Base-by-base conservation (phyloP, 371 early-diverging fungal species). In the Syncephalastrum racemosum region DNA sequence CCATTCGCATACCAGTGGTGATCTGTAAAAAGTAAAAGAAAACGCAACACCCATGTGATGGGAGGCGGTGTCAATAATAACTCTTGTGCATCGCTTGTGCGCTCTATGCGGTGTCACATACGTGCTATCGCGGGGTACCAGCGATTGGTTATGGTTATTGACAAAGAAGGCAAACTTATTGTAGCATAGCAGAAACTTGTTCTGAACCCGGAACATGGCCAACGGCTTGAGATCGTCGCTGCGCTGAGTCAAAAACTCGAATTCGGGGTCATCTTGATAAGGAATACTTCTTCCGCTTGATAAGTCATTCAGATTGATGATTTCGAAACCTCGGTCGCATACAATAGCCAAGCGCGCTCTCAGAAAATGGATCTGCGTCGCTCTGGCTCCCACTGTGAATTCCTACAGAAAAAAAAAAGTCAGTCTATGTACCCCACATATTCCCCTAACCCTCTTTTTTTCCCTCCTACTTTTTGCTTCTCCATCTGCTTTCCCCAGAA, bases 121-220 rank as follows among this genome's bases (percentile, higher is more conserved):
- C 77, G 54, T 54, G 50, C 52, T 84, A 24, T 55, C 64, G 25
- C 48, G 60, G 23, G 59, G 59, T 27, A 57, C 49, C 43, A 59
- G 23, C 39, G 53, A 42, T 53, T 59, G 59, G 13, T 56, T 53
- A 56, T 47, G 47, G 53, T 86, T 85, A 69, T 92, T 87, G 50
- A 95, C 89, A 56, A 84, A 93, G 63, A 95, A 93, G 1, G 85
- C 90, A 74, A 91, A 90, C 64, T 92, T 91, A 59, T 91, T 87
- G 68, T 92, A 94, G 68, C 93, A 92, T 44, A 93, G 79, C 52
- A 94, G 62, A 68, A 90, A 61, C 43, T 62, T 66, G 45, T 83
- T 77, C 8, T 62, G 59, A 14, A 90, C 77, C 20, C 89, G 80
- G 71, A 88, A 93, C 53, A 93, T 82, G 14, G 89, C 82, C 36